Percentiles rank a stretch among this genome's conserved stretches.
phyloP scores from a whole-genome alignment of 352 stramenopile species.

The Globisporangium okanoganense region DNA sequence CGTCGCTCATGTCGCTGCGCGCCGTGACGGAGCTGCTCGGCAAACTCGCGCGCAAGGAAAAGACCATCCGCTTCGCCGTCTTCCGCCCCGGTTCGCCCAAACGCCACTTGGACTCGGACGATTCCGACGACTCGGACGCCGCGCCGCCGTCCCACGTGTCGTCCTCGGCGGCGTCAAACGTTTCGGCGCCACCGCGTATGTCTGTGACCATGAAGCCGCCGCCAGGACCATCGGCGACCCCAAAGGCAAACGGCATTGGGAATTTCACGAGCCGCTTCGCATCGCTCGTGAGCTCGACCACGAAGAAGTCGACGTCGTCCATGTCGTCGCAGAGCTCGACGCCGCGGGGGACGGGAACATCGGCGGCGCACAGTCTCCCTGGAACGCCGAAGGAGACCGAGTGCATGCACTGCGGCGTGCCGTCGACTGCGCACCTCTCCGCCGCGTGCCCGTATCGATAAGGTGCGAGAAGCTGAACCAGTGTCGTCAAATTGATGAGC shows the following conservation, averaged over 20 bases:
- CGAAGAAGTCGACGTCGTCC: slow-evolving; percentile 35
- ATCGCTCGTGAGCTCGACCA: slow-evolving; percentile 47
- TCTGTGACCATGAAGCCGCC: slow-evolving; percentile 17
- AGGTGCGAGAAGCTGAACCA: slow-evolving; percentile 10
- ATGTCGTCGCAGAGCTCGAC: slow-evolving; percentile 20
- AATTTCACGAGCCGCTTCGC: slow-evolving; percentile 60
- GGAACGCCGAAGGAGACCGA: slow-evolving; percentile 29
- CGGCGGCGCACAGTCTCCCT: slow-evolving; percentile 18
- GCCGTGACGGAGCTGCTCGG: slow-evolving; percentile 67
- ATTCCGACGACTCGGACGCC: slow-evolving; percentile 46
- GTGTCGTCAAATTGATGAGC: neutral
- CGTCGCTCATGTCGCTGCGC: slow-evolving; percentile 75
- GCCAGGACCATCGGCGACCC: slow-evolving; percentile 24
- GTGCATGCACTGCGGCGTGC: slow-evolving; percentile 45
- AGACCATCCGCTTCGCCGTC: slow-evolving; percentile 75
- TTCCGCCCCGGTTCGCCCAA: slow-evolving; percentile 56
- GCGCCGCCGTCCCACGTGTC: slow-evolving; percentile 30
- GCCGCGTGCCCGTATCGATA: slow-evolving; percentile 51
- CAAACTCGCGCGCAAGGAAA: slow-evolving; percentile 73
- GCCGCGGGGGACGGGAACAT: slow-evolving; percentile 22
- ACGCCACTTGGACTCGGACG: slow-evolving; percentile 36
- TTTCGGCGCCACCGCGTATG: slow-evolving; percentile 32
- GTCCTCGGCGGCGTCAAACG: slow-evolving; percentile 9
- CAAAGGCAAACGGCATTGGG: slow-evolving; percentile 7
- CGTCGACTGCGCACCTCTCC: slow-evolving; percentile 35